Conservation (phyloP, 2,329 filamentous ascomycete species). For the Trichoderma brevicompactum region DNA sequence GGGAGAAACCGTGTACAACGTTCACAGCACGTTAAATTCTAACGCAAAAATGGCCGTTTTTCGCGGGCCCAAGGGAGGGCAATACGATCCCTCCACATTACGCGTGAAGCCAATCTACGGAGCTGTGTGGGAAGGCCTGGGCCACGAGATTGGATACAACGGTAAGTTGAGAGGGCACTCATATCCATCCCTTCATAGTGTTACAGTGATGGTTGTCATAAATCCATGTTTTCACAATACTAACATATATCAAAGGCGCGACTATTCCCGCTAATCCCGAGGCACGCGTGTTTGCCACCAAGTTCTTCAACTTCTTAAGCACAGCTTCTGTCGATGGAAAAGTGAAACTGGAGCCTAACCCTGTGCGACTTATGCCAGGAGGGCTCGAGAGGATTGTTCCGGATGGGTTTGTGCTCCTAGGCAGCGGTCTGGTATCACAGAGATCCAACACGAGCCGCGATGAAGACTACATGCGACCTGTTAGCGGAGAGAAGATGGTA, state of each 20-base stretch:
- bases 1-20: constrained; percentile 41
- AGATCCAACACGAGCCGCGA: constrained; percentile 30
- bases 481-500: constrained; percentile 49
- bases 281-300: constrained; percentile 40
- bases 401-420: constrained; percentile 39
- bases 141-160: constrained; percentile 47
- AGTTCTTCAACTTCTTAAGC: constrained; percentile 45
- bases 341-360: constrained; percentile 38
- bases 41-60: constrained; percentile 38
- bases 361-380: constrained; percentile 41
- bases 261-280: constrained; percentile 31
- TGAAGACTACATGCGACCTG: constrained; percentile 44
- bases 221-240: neutral
- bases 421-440: constrained; percentile 32
- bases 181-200: neutral
- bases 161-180: constrained; percentile 30
- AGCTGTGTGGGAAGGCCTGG: constrained; percentile 49
- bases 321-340: constrained; percentile 23
- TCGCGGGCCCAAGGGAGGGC: constrained; percentile 33
- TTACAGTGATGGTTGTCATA: neutral
- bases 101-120: constrained; percentile 44
- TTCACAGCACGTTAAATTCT: constrained; percentile 36
- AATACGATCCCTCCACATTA: constrained; percentile 35
- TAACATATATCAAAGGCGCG: neutral
- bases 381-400: constrained; percentile 36